Conservation (phyloP, 1,284 basidiomycete genomes). For the Austropuccinia psidii region DNA sequence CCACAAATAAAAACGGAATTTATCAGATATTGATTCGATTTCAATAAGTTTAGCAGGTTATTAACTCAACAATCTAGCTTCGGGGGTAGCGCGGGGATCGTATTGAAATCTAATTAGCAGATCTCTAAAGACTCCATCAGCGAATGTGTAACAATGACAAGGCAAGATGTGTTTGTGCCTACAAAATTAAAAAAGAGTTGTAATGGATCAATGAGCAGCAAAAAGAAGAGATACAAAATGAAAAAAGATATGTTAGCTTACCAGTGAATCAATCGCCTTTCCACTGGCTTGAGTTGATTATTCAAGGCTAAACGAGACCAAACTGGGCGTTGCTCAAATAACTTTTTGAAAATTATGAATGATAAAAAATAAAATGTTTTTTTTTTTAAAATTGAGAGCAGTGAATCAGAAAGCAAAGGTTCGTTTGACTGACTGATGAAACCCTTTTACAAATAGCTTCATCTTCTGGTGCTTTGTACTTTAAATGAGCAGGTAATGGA, state of each 20-base stretch:
- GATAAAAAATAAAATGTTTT: neutral
- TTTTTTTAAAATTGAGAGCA: too few relatives aligned
- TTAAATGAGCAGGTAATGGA: neutral
- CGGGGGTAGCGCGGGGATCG: conserved; percentile 67
- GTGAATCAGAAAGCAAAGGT: neutral
- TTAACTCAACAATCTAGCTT: conserved; percentile 61
- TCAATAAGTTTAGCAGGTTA: neutral
- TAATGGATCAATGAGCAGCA: neutral
- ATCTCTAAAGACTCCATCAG: conserved; percentile 89
- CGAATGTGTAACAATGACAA: conserved; percentile 65
- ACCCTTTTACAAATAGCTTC: neutral
- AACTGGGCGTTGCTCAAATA: conserved; percentile 61
- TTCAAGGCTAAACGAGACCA: conserved; percentile 79
- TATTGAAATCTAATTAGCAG: conserved; percentile 78
- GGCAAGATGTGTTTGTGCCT: conserved; percentile 52
- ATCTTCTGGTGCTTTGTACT: neutral
- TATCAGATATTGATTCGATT: conserved; percentile 43
- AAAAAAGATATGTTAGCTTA: too few relatives aligned
- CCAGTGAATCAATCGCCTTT: conserved; percentile 65
- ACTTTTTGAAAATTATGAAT: conserved; percentile 40
- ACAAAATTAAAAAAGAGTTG: conserved; percentile 55
- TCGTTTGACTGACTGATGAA: neutral
- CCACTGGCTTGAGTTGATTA: conserved; percentile 66
- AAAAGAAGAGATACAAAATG: neutral
- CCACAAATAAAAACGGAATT: conserved; percentile 33